A percentile compares a stretch with the other conserved stretches of the same genome.
Conservation (phyloP, 2,329 filamentous ascomycete genomes). For the Zymoseptoria passerinii region DNA sequence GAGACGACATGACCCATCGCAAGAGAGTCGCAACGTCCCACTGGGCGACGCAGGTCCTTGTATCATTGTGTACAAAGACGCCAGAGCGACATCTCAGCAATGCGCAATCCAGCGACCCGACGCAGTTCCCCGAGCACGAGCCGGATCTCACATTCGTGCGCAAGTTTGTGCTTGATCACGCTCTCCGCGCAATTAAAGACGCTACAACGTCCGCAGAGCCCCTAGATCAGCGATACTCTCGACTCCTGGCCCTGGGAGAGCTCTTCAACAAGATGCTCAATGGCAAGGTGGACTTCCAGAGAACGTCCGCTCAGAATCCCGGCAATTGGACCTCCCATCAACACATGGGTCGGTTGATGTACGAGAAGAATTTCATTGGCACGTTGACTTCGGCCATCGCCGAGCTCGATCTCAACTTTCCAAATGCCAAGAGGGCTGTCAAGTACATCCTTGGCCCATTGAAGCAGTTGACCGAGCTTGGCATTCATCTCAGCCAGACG, state of each 20-base stretch:
- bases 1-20: constrained; percentile 68
- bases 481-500: constrained; percentile 72
- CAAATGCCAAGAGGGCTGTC: constrained; percentile 83
- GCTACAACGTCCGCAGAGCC: constrained; percentile 70
- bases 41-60: constrained; percentile 78
- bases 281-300: constrained; percentile 55
- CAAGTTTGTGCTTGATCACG: constrained; percentile 88
- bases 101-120: constrained; percentile 6
- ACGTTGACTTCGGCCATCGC: constrained; percentile 86
- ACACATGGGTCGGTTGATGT: constrained; percentile 90
- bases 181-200: constrained; percentile 85
- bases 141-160: constrained; percentile 83
- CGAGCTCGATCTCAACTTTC: constrained; percentile 91
- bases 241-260: constrained; percentile 79
- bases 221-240: constrained; percentile 76
- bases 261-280: constrained; percentile 89
- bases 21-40: constrained; percentile 79
- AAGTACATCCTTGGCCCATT: constrained; percentile 93
- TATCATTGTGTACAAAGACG: constrained; percentile 81
- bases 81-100: constrained; percentile 56
- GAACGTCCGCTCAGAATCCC: constrained; percentile 28
- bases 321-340: constrained; percentile 51
- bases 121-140: constrained; percentile 59
- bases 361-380: constrained; percentile 90
- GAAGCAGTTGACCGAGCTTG: constrained; percentile 77